Evolutionary conservation across 2,329 filamentous ascomycete genomes (phyloP).

Genomic region (Penicillium crustosum): DNA sequence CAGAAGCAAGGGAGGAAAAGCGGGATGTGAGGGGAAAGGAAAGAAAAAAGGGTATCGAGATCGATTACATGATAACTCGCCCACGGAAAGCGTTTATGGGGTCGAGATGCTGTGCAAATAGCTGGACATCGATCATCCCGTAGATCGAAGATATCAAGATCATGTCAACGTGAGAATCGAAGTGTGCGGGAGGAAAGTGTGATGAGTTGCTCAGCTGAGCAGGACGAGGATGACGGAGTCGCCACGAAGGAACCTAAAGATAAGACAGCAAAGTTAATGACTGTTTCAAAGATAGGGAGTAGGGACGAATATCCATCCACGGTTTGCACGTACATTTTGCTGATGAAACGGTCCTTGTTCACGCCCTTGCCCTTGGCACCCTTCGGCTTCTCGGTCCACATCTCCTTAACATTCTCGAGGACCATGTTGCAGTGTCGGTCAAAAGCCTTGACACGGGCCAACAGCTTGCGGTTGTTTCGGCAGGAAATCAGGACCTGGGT

Average conservation of each 20-base stretch:
- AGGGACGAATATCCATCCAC: neutral
- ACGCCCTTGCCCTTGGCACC: constrained; percentile 88
- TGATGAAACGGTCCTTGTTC: constrained; percentile 98
- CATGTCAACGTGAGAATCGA: constrained; percentile 14
- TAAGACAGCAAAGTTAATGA: neutral
- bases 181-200: constrained; percentile 11
- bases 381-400: constrained; percentile 96
- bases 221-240: constrained; percentile 87
- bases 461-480: constrained; percentile 96
- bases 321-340: constrained; percentile 75
- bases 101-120: constrained; percentile 15
- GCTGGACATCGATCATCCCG: constrained; percentile 15
- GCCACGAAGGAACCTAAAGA: constrained; percentile 72
- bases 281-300: neutral
- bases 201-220: constrained; percentile 60
- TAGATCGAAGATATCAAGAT: constrained; percentile 12
- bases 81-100: constrained; percentile 6
- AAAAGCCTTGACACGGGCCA: constrained; percentile 96
- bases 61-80: constrained; percentile 25
- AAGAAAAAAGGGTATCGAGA: constrained; percentile 32
- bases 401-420: constrained; percentile 94
- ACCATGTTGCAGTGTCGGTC: constrained; percentile 99
- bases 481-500: constrained; percentile 95
- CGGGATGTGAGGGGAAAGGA: constrained; percentile 7
- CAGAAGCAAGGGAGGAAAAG: constrained; percentile 24